phyloP scores from a whole-genome alignment of 1,139 yeast genomes.

The Yamadazyma diddensiae region DNA sequence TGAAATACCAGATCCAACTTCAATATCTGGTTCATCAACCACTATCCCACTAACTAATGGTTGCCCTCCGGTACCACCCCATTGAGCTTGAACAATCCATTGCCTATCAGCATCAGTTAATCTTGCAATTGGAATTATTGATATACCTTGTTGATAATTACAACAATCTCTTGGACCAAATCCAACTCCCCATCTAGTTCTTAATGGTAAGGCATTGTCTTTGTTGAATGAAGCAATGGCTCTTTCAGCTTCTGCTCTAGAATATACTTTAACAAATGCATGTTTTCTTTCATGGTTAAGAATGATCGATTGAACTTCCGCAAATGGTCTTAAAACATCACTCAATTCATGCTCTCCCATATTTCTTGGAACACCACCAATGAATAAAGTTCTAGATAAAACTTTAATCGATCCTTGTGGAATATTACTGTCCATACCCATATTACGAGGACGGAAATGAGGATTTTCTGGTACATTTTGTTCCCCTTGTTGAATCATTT shows the following conservation, averaged over 20 bases:
- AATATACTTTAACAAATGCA: slow-evolving; percentile 94
- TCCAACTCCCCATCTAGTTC: slow-evolving; percentile 98
- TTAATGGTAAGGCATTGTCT: slow-evolving; percentile 52
- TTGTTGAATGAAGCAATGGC: slow-evolving; percentile 58
- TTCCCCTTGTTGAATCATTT: slow-evolving; percentile 39
- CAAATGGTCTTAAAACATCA: slow-evolving; percentile 73
- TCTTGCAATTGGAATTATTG: slow-evolving; percentile 80
- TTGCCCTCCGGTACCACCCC: slow-evolving; percentile 96
- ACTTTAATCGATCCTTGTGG: slow-evolving; percentile 85
- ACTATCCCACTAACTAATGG: slow-evolving; percentile 80
- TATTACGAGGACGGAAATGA: slow-evolving; percentile 70
- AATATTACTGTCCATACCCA: slow-evolving; percentile 63
- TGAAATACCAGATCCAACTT: slow-evolving; percentile 90
- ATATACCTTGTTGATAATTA: slow-evolving; percentile 86
- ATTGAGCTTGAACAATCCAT: slow-evolving; percentile 89
- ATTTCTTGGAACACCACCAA: slow-evolving; percentile 86
- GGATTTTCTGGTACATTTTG: slow-evolving; percentile 66
- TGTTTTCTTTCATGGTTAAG: slow-evolving; percentile 86
- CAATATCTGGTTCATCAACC: slow-evolving; percentile 96
- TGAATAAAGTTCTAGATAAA: slow-evolving; percentile 81
- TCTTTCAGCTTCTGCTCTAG: slow-evolving; percentile 89
- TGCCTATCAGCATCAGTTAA: slow-evolving; percentile 90
- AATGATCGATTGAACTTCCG: slow-evolving; percentile 91
- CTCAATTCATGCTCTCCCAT: slow-evolving; percentile 77
- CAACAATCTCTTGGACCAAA: slow-evolving; percentile 98